These are phyloP conservation scores for Kwoniella mangroviensis DNA, from an alignment of 768 basidiomycete species.

Conservation along the genomic window DNA sequence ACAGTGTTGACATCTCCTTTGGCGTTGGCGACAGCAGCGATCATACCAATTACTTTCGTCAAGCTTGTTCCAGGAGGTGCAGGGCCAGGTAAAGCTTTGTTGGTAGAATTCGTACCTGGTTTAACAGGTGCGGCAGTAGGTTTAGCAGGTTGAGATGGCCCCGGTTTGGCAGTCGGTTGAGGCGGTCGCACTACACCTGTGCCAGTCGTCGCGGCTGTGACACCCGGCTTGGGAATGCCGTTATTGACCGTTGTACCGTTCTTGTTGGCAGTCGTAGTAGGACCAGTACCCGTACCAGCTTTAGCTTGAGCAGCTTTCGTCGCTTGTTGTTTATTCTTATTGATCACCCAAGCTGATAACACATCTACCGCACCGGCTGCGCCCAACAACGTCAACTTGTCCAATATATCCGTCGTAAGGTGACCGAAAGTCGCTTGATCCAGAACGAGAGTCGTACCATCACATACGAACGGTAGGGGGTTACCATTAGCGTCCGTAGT, in stretches of 20 bases:
- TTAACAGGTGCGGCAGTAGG: slow-evolving; percentile 10
- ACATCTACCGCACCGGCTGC: slow-evolving; percentile 49
- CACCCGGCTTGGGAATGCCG: not conserved
- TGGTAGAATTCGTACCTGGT: slow-evolving; percentile 9
- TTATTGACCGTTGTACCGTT: slow-evolving; percentile 11
- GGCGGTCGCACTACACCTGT: slow-evolving; percentile 9
- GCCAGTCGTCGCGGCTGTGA: not conserved
- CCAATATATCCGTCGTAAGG: slow-evolving; percentile 43
- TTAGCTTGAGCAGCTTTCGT: slow-evolving; percentile 36
- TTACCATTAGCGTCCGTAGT: slow-evolving; percentile 43
- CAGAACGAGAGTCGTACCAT: slow-evolving; percentile 42
- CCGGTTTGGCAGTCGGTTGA: not conserved
- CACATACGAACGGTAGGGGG: slow-evolving; percentile 49
- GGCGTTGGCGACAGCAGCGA: slow-evolving; percentile 47
- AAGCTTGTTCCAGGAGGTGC: slow-evolving; percentile 47
- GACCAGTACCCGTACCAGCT: not conserved
- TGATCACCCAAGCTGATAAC: slow-evolving; percentile 48
- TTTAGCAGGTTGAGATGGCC: not conserved
- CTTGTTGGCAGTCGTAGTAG: slow-evolving; percentile 8
- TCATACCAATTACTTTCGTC: slow-evolving; percentile 48
- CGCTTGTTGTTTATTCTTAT: slow-evolving; percentile 43
- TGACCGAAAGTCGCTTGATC: slow-evolving; percentile 49
- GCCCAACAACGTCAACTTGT: slow-evolving; percentile 44
- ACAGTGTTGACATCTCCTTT: slow-evolving; percentile 49
- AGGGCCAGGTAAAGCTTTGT: slow-evolving; percentile 36